Conservation (phyloP, 176 grass and related monocot species). For the Oryza meyeriana region DNA sequence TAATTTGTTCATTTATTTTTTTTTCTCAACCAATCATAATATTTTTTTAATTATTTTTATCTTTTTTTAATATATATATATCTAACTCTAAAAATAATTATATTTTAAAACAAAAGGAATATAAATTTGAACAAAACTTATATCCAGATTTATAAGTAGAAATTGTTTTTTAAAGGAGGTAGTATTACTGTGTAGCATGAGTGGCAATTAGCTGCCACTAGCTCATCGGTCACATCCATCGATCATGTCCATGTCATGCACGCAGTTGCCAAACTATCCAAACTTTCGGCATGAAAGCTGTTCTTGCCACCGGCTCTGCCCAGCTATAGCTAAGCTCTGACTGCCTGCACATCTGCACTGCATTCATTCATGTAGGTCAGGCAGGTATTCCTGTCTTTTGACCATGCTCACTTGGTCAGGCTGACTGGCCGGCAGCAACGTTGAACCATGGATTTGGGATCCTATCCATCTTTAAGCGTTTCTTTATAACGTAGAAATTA, state of each 20-base stretch:
- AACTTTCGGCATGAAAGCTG: neutral
- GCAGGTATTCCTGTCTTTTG: neutral
- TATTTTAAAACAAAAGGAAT: too few relatives aligned
- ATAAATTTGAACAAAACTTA: too few relatives aligned
- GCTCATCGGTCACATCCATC: neutral
- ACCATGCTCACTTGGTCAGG: neutral
- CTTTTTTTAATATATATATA: too few relatives aligned
- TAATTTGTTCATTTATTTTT: too few relatives aligned
- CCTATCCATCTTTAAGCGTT: too few relatives aligned
- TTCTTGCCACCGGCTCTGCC: neutral
- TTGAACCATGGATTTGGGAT: too few relatives aligned
- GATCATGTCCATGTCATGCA: neutral
- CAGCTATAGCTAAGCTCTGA: neutral
- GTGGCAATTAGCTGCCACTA: neutral
- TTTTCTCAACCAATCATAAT: too few relatives aligned
- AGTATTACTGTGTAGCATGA: neutral
- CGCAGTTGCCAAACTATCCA: neutral
- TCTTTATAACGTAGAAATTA: too few relatives aligned
- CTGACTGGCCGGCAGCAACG: neutral
- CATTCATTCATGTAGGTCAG: neutral
- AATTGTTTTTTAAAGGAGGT: too few relatives aligned
- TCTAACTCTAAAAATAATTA: too few relatives aligned
- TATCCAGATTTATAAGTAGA: too few relatives aligned
- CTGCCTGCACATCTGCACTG: neutral
- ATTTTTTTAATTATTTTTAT: too few relatives aligned